Evolutionary conservation across 805 yeast genomes (phyloP).

Genomic region (Ogataea nakhonphanomensis): DNA sequence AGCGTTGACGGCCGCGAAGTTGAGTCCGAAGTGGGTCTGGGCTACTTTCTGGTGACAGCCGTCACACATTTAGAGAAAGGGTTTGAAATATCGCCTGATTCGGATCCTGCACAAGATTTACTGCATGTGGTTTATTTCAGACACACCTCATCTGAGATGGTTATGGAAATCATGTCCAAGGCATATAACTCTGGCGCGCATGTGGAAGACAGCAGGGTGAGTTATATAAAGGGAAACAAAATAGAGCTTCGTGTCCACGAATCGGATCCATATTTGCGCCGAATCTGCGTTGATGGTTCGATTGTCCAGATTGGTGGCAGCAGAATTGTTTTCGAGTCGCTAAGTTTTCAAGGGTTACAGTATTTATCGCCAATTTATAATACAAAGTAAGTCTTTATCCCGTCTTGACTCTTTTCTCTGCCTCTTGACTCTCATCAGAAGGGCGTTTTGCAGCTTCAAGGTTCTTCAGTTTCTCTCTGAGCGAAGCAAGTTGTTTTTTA

Average conservation of each 20-base stretch:
- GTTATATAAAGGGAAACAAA: conserved; percentile 34
- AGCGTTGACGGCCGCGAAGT: conserved; percentile 8
- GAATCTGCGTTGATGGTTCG: conserved; percentile 70
- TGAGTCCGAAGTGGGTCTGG: conserved; percentile 40
- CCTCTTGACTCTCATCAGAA: conserved; percentile 15
- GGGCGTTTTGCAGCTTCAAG: conserved; percentile 23
- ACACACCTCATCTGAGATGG: conserved; percentile 31
- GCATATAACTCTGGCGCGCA: conserved; percentile 60
- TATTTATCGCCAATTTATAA: conserved; percentile 5
- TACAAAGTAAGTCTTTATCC: conserved; percentile 8
- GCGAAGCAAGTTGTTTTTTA: conserved; percentile 49
- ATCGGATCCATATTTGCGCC: conserved; percentile 34
- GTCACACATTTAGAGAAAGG: conserved; percentile 56
- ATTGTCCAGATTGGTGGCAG: conserved; percentile 32
- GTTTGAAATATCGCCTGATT: conserved; percentile 61
- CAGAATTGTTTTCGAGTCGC: conserved; percentile 6
- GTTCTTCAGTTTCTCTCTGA: conserved; percentile 38
- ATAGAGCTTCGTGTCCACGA: conserved; percentile 24
- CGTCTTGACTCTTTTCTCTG: conserved; percentile 23
- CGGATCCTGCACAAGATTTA: conserved; percentile 39
- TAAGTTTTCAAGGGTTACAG: not conserved
- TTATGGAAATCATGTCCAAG: conserved; percentile 52
- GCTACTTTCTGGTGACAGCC: conserved; percentile 58
- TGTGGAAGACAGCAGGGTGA: conserved; percentile 44
- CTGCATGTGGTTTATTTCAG: conserved; percentile 48